phyloP scores from a whole-genome alignment of 371 early-diverging fungal species.

The Apophysomyces elegans region DNA sequence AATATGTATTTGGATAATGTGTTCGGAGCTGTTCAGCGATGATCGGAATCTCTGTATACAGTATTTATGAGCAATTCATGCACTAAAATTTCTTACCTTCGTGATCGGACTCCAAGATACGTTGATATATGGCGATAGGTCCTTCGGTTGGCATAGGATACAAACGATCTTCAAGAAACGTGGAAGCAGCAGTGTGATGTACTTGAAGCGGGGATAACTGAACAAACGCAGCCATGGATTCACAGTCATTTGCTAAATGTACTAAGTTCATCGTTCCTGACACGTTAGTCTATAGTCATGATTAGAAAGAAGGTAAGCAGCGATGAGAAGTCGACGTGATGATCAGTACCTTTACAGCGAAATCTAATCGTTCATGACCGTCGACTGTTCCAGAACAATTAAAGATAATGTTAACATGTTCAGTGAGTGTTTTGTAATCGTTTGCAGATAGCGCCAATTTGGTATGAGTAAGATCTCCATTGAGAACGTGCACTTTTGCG shows the following conservation, averaged over 20 bases:
- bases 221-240: constrained; percentile 48
- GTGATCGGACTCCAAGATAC: constrained; percentile 19
- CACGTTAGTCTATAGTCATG: constrained; percentile 47
- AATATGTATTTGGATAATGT: constrained; percentile 56
- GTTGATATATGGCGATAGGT: constrained; percentile 38
- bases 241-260: constrained; percentile 57
- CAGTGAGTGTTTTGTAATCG: constrained; percentile 46
- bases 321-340: background rate
- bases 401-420: constrained; percentile 51
- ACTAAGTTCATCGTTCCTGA: constrained; percentile 56
- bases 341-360: constrained; percentile 48
- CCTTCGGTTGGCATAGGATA: constrained; percentile 52
- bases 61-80: background rate
- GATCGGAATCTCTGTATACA: constrained; percentile 18
- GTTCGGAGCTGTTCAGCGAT: constrained; percentile 17
- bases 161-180: constrained; percentile 43
- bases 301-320: constrained; percentile 1
- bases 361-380: constrained; percentile 56
- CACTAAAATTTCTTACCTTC: constrained; percentile 19
- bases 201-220: constrained; percentile 59
- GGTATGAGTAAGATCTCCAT: constrained; percentile 54
- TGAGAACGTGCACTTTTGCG: constrained; percentile 58
- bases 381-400: constrained; percentile 65
- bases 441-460: constrained; percentile 52
- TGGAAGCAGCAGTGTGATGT: constrained; percentile 22